Conservation (phyloP, 345 rosid genomes). For the Salix dunnii region DNA sequence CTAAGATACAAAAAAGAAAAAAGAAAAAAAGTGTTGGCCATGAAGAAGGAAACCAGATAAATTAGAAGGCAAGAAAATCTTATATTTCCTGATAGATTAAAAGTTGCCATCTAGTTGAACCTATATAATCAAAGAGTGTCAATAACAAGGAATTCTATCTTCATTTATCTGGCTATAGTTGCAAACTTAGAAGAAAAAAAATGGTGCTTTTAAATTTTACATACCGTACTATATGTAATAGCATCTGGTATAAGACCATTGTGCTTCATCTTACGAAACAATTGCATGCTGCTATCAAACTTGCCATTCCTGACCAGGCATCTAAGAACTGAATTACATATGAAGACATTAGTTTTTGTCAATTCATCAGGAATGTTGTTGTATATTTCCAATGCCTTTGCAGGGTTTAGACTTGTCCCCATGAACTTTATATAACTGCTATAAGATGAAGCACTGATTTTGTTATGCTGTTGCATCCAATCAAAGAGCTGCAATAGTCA, state of each 20-base stretch:
- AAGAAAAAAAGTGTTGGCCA: constrained; percentile 13
- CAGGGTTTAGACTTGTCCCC: constrained; percentile 53
- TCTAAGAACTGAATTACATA: constrained; percentile 79
- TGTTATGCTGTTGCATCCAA: constrained; percentile 78
- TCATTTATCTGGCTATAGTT: constrained; percentile 5
- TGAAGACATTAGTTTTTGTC: constrained; percentile 56
- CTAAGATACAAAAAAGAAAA: constrained; percentile 39
- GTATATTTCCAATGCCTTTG: constrained; percentile 73
- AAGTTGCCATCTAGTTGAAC: no score
- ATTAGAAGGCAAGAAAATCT: not conserved
- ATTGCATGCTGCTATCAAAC: constrained; percentile 50
- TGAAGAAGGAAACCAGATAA: constrained; percentile 1
- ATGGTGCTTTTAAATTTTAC: not conserved
- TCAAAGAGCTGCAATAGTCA: constrained; percentile 64
- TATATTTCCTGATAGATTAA: not conserved
- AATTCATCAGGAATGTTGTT: constrained; percentile 58
- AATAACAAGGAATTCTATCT: not conserved
- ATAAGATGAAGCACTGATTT: constrained; percentile 63
- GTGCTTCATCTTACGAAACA: constrained; percentile 88
- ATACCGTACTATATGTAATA: constrained; percentile 77
- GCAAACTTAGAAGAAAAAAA: not conserved
- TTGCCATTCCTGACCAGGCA: constrained; percentile 74
- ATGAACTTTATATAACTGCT: constrained; percentile 69
- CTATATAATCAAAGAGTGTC: not conserved
- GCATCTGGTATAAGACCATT: constrained; percentile 81